phyloP scores from a whole-genome alignment of 2,329 filamentous ascomycete genomes.

The Beauveria sp. region DNA sequence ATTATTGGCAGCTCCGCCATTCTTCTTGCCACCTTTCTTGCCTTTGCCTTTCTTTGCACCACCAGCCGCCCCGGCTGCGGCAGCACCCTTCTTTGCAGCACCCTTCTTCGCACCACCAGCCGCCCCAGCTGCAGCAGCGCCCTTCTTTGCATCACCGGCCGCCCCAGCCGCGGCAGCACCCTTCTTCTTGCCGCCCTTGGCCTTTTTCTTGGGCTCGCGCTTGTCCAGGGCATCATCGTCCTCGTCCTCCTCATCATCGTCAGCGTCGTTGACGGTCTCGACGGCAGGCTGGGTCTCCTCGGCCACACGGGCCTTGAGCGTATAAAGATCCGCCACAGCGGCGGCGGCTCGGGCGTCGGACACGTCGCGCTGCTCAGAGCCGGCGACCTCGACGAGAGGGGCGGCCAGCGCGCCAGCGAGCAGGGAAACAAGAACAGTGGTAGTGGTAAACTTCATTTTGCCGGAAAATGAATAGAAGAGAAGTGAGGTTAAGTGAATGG shows the following conservation, averaged over 20 bases:
- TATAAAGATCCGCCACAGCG: neutral
- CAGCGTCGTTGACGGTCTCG: neutral
- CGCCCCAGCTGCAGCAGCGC: too few species aligned
- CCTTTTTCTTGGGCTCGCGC: neutral
- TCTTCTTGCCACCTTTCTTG: neutral
- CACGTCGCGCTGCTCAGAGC: neutral
- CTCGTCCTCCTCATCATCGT: neutral
- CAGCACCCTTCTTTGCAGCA: neutral
- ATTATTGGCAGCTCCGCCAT: neutral
- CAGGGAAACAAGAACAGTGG: constrained; percentile 1
- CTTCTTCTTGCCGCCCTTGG: neutral
- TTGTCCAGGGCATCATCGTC: neutral
- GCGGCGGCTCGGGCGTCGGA: neutral
- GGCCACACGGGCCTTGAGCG: neutral
- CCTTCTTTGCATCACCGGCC: neutral
- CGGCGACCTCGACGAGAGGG: neutral
- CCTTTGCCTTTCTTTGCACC: too few species aligned
- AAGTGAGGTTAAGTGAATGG: too few species aligned
- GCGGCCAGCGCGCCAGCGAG: constrained; percentile 7
- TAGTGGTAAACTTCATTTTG: constrained; percentile 9
- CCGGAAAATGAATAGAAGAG: neutral
- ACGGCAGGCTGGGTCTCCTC: neutral
- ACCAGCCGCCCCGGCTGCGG: too few species aligned
- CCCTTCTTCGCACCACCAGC: neutral
- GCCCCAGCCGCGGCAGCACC: too few species aligned